Conservation (phyloP, 2,329 filamentous ascomycete species). For the Aspergillus sp. region DNA sequence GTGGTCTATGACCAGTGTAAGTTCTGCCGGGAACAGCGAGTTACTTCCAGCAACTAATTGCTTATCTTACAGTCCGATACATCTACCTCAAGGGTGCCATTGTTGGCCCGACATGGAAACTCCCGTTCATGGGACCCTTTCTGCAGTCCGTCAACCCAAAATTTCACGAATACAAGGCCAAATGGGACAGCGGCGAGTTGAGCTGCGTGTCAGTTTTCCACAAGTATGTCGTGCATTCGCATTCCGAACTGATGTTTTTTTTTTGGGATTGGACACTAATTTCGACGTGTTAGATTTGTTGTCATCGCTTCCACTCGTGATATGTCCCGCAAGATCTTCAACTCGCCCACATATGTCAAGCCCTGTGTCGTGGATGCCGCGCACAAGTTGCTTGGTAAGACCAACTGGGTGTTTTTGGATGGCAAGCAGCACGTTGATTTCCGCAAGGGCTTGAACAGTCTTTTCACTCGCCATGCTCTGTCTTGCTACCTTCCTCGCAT, state of each 20-base stretch:
- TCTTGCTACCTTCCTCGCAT: conserved; percentile 86
- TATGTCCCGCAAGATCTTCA: conserved; percentile 95
- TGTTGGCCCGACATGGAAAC: conserved; percentile 71
- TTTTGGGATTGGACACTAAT: neutral
- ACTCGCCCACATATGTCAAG: conserved; percentile 87
- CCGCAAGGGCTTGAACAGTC: conserved; percentile 90
- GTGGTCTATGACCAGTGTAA: conserved; percentile 88
- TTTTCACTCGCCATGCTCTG: conserved; percentile 90
- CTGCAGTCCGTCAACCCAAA: conserved; percentile 87
- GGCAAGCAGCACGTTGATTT: conserved; percentile 95
- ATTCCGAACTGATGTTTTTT: too few species aligned
- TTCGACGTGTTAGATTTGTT: conserved; percentile 64
- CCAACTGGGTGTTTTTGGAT: conserved; percentile 97
- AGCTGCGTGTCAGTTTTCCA: conserved; percentile 99
- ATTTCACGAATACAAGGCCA: conserved; percentile 85
- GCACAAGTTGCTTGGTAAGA: conserved; percentile 84
- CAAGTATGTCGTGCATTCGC: conserved; percentile 64
- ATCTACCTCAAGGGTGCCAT: conserved; percentile 73
- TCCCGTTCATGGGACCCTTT: conserved; percentile 93
- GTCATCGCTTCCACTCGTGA: conserved; percentile 94
- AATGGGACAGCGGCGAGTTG: conserved; percentile 87
- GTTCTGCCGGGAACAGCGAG: conserved; percentile 34
- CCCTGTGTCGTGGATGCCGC: conserved; percentile 95
- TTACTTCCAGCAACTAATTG: neutral
- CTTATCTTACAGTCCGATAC: conserved; percentile 63